Percentiles rank a stretch among this genome's conserved stretches.
These are phyloP conservation scores for Boechera stricta DNA, from an alignment of 345 rosid genomes.

Conservation along the genomic window DNA sequence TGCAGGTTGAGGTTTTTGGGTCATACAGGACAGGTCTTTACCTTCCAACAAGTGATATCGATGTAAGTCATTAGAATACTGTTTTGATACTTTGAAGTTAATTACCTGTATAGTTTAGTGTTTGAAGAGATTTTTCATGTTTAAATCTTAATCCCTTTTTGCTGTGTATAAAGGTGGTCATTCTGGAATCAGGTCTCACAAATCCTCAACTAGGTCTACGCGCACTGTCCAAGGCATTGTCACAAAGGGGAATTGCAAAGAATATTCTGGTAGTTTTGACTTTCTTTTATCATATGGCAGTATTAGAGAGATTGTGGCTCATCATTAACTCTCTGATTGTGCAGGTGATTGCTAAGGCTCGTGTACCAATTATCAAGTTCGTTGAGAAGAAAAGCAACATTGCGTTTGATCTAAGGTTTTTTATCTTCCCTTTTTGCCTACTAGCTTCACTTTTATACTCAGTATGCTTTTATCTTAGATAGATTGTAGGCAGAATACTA, in stretches of 20 bases:
- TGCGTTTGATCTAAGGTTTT: slow-evolving; percentile 84
- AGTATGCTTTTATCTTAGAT: background rate
- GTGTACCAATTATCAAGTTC: slow-evolving; percentile 94
- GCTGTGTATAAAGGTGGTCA: slow-evolving; percentile 66
- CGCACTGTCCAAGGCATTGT: slow-evolving; percentile 84
- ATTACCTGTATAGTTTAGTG: background rate
- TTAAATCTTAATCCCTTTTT: slow-evolving; percentile 18
- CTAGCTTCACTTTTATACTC: background rate
- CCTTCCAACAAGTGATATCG: slow-evolving; percentile 96
- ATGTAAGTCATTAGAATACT: slow-evolving; percentile 56
- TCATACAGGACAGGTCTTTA: slow-evolving; percentile 86
- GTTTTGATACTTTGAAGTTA: background rate
- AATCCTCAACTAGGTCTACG: slow-evolving; percentile 75
- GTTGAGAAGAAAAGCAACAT: slow-evolving; percentile 83
- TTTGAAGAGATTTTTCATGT: background rate
- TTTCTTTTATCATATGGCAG: slow-evolving; percentile 23
- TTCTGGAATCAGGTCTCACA: slow-evolving; percentile 72
- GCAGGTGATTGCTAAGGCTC: slow-evolving; percentile 92
- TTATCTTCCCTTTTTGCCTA: background rate
- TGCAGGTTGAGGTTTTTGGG: slow-evolving; percentile 87
- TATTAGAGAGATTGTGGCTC: slow-evolving; percentile 8
- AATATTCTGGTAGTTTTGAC: slow-evolving; percentile 64
- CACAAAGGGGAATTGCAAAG: slow-evolving; percentile 81
- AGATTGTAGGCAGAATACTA: background rate
- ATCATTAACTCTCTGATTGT: slow-evolving; percentile 22